phyloP scores from a whole-genome alignment of 257 asterid species.

The Jacaranda copaia region DNA sequence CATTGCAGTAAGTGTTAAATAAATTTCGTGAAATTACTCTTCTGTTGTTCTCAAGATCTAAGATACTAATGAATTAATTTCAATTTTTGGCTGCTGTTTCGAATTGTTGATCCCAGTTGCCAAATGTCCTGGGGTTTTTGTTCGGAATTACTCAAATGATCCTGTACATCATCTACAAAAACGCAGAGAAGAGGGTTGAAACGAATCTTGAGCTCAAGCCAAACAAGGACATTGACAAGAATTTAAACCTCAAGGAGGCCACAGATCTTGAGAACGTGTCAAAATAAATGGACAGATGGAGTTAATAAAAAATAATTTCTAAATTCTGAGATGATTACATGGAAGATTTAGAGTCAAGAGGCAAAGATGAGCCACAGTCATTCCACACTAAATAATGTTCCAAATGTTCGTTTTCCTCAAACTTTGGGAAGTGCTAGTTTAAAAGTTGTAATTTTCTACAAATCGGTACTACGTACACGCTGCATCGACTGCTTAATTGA shows the following conservation, averaged over 20 bases:
- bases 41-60: too few relatives aligned
- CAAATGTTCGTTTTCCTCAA: too few relatives aligned
- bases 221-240: constrained; percentile 37
- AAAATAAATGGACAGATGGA: constrained; percentile 13
- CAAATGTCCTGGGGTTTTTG: constrained; percentile 69
- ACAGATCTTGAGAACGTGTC: constrained; percentile 14
- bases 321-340: not conserved
- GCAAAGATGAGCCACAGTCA: not conserved
- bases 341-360: too few relatives aligned
- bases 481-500: too few relatives aligned
- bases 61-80: not conserved
- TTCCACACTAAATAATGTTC: not conserved
- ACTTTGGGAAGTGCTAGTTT: too few relatives aligned
- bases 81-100: not conserved
- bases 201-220: constrained; percentile 31
- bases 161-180: constrained; percentile 65
- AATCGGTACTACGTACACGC: too few relatives aligned
- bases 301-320: not conserved
- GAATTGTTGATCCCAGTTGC: constrained; percentile 42
- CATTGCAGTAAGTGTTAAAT: constrained; percentile 64
- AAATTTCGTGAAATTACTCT: not conserved
- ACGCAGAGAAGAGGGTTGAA: constrained; percentile 42
- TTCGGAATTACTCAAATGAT: constrained; percentile 72
- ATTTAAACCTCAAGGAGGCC: constrained; percentile 23
- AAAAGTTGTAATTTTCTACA: too few relatives aligned